Conservation (phyloP, 768 basidiomycete genomes). For the Russula foetens region DNA sequence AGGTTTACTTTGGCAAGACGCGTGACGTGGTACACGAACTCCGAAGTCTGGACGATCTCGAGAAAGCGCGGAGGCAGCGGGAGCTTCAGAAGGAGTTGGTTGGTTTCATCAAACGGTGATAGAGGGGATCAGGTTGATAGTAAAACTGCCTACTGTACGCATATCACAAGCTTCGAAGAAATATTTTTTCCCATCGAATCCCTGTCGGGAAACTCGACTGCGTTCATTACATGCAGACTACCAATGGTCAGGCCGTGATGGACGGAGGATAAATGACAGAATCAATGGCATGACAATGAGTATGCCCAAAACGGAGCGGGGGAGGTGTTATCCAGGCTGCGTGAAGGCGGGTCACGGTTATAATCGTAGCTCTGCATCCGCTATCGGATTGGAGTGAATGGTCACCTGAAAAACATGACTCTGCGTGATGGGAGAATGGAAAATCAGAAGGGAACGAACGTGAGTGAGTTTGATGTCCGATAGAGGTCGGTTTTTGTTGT, state of each 20-base stretch:
- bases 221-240: not conserved
- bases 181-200: not conserved
- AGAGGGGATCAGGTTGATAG: not conserved
- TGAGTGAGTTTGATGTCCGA: constrained; percentile 75
- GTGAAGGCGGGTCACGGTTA: not conserved
- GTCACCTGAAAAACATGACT: constrained; percentile 45
- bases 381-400: constrained; percentile 93
- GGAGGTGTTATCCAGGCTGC: not conserved
- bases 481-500: constrained; percentile 81
- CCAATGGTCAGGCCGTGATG: too few relatives aligned
- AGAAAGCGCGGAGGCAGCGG: constrained; percentile 68
- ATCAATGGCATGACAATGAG: not conserved
- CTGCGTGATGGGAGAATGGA: not conserved
- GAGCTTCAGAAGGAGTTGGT: constrained; percentile 89
- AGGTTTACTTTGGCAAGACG: constrained; percentile 96
- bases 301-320: not conserved
- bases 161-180: not conserved
- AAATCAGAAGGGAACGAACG: constrained; percentile 41
- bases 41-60: constrained; percentile 79
- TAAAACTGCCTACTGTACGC: not conserved
- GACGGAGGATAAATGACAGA: not conserved
- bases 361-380: constrained; percentile 52
- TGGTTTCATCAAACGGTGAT: constrained; percentile 57
- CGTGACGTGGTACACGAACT: constrained; percentile 92
- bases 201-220: not conserved